These are phyloP conservation scores for Talaromyces sp. DNA, from an alignment of 2,329 filamentous ascomycete genomes.

Conservation along the genomic window DNA sequence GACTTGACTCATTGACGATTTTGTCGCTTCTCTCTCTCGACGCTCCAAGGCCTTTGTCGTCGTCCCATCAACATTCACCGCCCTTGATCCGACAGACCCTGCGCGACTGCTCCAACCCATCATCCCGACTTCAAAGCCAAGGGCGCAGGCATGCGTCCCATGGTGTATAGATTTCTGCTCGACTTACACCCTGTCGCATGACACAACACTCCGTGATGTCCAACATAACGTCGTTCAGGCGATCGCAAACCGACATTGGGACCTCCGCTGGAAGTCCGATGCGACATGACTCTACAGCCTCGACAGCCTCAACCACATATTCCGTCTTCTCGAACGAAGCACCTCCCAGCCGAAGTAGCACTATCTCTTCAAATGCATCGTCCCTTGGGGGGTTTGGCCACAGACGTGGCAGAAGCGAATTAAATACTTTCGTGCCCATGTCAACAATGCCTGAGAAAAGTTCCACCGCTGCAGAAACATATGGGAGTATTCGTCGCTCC, in stretches of 20 bases:
- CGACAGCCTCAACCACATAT: slow-evolving; percentile 51
- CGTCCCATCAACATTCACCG: neutral
- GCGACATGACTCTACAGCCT: slow-evolving; percentile 53
- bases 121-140: slow-evolving; percentile 4
- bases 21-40: neutral
- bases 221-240: slow-evolving; percentile 31
- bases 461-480: slow-evolving; percentile 58
- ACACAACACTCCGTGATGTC: slow-evolving; percentile 34
- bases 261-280: slow-evolving; percentile 42
- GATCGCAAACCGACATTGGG: slow-evolving; percentile 36
- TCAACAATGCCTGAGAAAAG: slow-evolving; percentile 18
- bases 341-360: slow-evolving; percentile 59
- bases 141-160: slow-evolving; percentile 38
- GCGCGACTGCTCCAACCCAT: neutral
- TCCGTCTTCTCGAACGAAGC: slow-evolving; percentile 47
- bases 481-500: slow-evolving; percentile 69
- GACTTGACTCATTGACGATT: neutral
- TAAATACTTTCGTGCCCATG: slow-evolving; percentile 50
- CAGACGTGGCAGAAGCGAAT: slow-evolving; percentile 73
- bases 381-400: slow-evolving; percentile 48
- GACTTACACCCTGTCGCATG: slow-evolving; percentile 26
- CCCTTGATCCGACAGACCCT: neutral
- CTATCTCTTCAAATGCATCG: slow-evolving; percentile 67
- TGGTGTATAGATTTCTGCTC: slow-evolving; percentile 24
- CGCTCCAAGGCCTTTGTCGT: neutral